These are phyloP conservation scores for Graphiopsis chlorocephala DNA, from an alignment of 2,329 filamentous ascomycete genomes.

Conservation along the genomic window DNA sequence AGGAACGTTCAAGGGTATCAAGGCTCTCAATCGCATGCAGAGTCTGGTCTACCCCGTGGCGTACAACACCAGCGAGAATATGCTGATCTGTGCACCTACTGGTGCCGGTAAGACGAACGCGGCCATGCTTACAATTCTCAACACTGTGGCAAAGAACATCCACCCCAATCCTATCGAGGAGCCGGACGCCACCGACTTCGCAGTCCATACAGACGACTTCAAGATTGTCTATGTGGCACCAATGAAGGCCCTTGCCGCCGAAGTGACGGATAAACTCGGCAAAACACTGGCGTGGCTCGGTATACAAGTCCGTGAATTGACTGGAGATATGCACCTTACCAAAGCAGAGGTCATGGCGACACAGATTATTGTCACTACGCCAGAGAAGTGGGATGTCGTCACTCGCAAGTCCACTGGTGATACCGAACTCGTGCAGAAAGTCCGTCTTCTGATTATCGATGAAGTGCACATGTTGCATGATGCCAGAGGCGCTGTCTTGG, in stretches of 20 bases:
- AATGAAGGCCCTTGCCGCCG: conserved; percentile 96
- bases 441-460: conserved; percentile 92
- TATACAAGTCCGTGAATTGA: conserved; percentile 87
- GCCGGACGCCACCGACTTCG: conserved; percentile 71
- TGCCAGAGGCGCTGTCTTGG: conserved; percentile 90
- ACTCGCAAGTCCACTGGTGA: conserved; percentile 96
- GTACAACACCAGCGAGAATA: conserved; percentile 94
- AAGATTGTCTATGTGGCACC: conserved; percentile 98
- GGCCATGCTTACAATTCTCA: conserved; percentile 92
- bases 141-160: conserved; percentile 82
- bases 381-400: conserved; percentile 99
- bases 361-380: conserved; percentile 97
- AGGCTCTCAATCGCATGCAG: conserved; percentile 94
- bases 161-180: conserved; percentile 76
- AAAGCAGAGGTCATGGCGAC: conserved; percentile 94
- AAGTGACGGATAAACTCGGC: conserved; percentile 91
- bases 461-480: conserved; percentile 99
- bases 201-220: conserved; percentile 81
- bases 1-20: conserved; percentile 92
- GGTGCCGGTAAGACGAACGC: conserved; percentile 96
- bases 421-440: conserved; percentile 95
- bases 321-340: conserved; percentile 97
- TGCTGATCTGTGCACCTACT: conserved; percentile 96
- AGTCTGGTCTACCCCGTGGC: conserved; percentile 93
- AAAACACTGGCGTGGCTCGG: conserved; percentile 92